Base-by-base conservation (phyloP, 2,329 filamentous ascomycete species). In the Calonectria montana region DNA sequence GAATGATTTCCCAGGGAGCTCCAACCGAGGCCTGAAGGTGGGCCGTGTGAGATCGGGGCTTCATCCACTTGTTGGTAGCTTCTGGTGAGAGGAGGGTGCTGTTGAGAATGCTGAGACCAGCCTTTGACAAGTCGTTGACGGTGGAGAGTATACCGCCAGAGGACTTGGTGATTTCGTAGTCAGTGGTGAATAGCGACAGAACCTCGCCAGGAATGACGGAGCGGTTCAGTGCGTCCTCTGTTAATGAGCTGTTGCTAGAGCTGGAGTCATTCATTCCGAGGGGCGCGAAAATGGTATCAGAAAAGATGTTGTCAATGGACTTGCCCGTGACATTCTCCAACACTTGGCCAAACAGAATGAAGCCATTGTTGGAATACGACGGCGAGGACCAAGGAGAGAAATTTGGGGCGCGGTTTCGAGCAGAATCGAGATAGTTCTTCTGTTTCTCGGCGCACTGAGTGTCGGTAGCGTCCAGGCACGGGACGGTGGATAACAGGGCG, bases 1-100 rank as follows among this genome's bases (percentile, higher is more conserved):
- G 76, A 0, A 67, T 13, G 8, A 78, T 78, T 23, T 78, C 76
- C 76, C 76, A 78, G 2, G 76, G 76, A 0, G 74, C 76, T 1
- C 76, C 76, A 0, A 78, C 72, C 9, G 74, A 73, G 10, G 67
- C 67, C 16, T 75, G 69, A 1, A 78, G 47, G 1, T 70, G 70
- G 0, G 75, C 76, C 0, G 76, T 78, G 31, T 71, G 70, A 7
- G 76, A 76, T 0, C 21, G 62, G 2, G 76, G 76, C 25, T 78
- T 78, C 75, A 78, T 74, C 76, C 76, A 78, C 0, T 67, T 63
- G 8, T 65, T 64, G 0, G 65, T 77, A 0, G 35, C 35, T 3
- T 50, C 18, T 0, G 75, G 25, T 1, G 66, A 69, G 0, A 78
- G 70, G 0, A 78, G 39, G 18, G 76, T 71, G 0, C 69, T 75